Evolutionary conservation across 176 grass and related monocot genomes (phyloP).

Genomic region (Elymus sibiricus): DNA sequence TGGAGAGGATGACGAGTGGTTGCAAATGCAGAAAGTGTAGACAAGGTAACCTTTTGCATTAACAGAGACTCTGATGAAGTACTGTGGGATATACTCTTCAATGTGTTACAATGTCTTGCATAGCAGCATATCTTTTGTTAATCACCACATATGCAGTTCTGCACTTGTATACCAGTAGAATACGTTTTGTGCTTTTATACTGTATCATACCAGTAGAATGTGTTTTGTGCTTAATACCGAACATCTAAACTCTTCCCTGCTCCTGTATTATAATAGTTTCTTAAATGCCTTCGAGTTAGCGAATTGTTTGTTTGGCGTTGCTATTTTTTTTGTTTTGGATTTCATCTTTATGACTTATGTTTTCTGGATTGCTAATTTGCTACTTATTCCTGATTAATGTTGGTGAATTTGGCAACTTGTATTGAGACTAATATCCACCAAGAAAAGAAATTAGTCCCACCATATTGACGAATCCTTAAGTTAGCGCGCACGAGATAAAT

Average conservation of each 20-base stretch:
- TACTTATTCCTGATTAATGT: not conserved
- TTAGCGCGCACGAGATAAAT: not conserved
- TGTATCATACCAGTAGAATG: not conserved
- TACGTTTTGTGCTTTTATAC: not conserved
- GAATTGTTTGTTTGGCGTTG: not conserved
- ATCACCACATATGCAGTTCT: not conserved
- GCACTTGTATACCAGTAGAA: not conserved
- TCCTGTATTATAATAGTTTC: not conserved
- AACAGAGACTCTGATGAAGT: not conserved
- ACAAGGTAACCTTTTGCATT: constrained; percentile 44
- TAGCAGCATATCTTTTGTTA: not conserved
- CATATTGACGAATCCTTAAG: not conserved
- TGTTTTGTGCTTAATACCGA: not conserved
- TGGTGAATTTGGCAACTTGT: not conserved
- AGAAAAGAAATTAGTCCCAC: not conserved
- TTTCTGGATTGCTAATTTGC: not conserved
- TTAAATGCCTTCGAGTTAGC: not conserved
- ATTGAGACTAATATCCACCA: not conserved
- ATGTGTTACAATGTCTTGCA: not conserved
- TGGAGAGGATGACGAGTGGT: constrained; percentile 56
- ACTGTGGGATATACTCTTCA: not conserved
- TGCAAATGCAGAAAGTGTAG: constrained; percentile 48
- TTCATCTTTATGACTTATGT: not conserved
- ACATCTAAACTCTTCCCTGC: not conserved
- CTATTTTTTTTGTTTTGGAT: not conserved